Conservation (phyloP, 2,329 filamentous ascomycete species). For the Scedosporium aurantiacum region DNA sequence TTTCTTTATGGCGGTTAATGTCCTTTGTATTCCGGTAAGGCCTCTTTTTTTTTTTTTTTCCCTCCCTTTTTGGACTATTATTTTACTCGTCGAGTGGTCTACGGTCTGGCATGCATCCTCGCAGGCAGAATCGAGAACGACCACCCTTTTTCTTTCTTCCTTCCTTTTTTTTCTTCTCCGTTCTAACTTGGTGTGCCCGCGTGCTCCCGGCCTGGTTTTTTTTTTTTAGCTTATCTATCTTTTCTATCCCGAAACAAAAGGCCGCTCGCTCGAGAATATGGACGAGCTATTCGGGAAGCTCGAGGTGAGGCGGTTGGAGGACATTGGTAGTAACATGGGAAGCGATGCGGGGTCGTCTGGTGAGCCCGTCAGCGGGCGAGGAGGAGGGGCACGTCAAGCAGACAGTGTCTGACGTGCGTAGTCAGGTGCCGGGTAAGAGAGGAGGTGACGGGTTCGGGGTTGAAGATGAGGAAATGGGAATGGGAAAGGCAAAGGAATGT, state of each 20-base stretch:
- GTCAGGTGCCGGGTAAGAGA: background rate
- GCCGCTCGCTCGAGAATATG: slow-evolving; percentile 31
- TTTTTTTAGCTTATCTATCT: slow-evolving; percentile 23
- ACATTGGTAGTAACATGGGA: background rate
- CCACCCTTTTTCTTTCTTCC: no score
- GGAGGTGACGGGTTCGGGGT: background rate
- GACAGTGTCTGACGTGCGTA: background rate
- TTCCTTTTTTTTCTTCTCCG: slow-evolving; percentile 1
- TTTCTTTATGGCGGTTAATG: slow-evolving; percentile 43
- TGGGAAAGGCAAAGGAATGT: no score
- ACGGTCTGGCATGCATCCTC: no score
- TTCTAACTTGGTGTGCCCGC: background rate
- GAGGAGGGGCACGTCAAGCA: background rate
- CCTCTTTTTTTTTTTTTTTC: background rate
- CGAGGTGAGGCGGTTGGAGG: background rate
- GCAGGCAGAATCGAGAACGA: no score
- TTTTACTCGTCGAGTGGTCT: no score
- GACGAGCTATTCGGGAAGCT: slow-evolving; percentile 25
- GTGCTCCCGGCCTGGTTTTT: no score
- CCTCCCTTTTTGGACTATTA: slow-evolving; percentile 2
- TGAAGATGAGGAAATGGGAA: no score
- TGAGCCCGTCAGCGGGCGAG: background rate
- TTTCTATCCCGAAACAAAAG: slow-evolving; percentile 34
- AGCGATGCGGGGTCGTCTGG: background rate
- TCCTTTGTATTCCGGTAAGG: slow-evolving; percentile 32